A percentile compares a stretch with the other conserved stretches of the same genome.
phyloP scores from a whole-genome alignment of 1,139 yeast species.

The Meyerozyma sp. region DNA sequence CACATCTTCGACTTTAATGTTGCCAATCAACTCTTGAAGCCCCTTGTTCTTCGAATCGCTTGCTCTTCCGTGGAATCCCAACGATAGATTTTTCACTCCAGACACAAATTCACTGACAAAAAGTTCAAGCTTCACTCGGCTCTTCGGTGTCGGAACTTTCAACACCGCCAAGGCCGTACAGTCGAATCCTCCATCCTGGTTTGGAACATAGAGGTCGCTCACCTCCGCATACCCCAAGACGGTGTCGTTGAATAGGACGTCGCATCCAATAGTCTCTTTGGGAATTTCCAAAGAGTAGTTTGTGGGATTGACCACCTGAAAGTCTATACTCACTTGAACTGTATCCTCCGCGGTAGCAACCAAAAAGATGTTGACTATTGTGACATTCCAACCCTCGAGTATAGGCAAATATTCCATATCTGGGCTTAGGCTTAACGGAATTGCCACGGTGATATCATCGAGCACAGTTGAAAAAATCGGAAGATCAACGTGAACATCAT shows the following conservation, averaged over 20 bases:
- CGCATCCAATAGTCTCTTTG: conserved; percentile 1
- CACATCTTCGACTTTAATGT: conserved; percentile 11
- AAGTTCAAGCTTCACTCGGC: conserved; percentile 11
- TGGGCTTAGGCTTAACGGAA: conserved; percentile 1
- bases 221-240: background rate
- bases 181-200: background rate
- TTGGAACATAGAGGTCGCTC: background rate
- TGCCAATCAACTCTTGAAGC: conserved; percentile 13
- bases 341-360: conserved; percentile 1
- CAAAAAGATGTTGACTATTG: background rate
- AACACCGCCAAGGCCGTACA: background rate
- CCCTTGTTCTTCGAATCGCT: conserved; percentile 9
- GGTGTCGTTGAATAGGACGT: background rate
- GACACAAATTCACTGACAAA: conserved; percentile 19
- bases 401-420: background rate
- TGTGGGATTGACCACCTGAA: background rate
- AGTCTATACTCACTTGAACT: conserved; percentile 1
- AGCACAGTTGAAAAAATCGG: background rate
- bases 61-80: conserved; percentile 6
- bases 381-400: background rate
- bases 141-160: conserved; percentile 4
- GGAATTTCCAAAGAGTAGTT: conserved; percentile 1
- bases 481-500: conserved; percentile 1
- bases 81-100: conserved; percentile 11
- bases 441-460: background rate